phyloP scores from a whole-genome alignment of 2,329 filamentous ascomycete species.

The Pyrenochaeta sp. region DNA sequence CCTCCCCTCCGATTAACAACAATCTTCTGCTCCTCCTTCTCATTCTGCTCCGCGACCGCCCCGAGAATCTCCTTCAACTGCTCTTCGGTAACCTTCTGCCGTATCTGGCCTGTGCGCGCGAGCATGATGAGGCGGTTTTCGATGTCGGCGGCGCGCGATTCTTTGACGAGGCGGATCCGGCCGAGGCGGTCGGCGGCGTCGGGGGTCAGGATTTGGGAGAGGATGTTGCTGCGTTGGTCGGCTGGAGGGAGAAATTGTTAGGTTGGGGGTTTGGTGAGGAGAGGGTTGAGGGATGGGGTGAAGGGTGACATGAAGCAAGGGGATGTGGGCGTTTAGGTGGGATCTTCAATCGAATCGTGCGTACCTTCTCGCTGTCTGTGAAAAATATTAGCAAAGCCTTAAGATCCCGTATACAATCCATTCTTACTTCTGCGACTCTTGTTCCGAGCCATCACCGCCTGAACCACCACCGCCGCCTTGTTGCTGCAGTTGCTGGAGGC shows the following conservation, averaged over 20 bases:
- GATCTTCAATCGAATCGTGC: too few species aligned
- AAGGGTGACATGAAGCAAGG: slow-evolving; percentile 42
- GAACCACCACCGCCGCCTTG: slow-evolving; percentile 65
- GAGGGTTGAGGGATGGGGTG: slow-evolving; percentile 11
- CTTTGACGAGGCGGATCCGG: slow-evolving; percentile 95
- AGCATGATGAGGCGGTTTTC: slow-evolving; percentile 94
- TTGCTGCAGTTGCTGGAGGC: slow-evolving; percentile 90
- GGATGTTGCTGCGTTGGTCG: slow-evolving; percentile 77
- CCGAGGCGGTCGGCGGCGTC: slow-evolving; percentile 92
- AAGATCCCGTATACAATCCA: neutral
- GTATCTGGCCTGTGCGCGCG: slow-evolving; percentile 84
- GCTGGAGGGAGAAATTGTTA: slow-evolving; percentile 56
- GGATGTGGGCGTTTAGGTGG: slow-evolving; percentile 26
- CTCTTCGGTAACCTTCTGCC: slow-evolving; percentile 86
- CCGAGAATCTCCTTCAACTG: slow-evolving; percentile 92
- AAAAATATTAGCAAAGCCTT: neutral
- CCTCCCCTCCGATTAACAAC: slow-evolving; percentile 84
- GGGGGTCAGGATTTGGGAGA: slow-evolving; percentile 92
- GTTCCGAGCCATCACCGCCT: slow-evolving; percentile 58
- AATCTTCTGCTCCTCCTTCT: slow-evolving; percentile 72
- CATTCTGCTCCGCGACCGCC: slow-evolving; percentile 78
- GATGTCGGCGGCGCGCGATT: slow-evolving; percentile 84
- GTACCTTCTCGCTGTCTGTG: slow-evolving; percentile 31
- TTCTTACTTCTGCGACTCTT: slow-evolving; percentile 67
- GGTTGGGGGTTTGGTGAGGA: slow-evolving; percentile 37